Evolutionary conservation across 2,329 filamentous ascomycete species (phyloP).

Genomic region (Thermoascus crustaceus): DNA sequence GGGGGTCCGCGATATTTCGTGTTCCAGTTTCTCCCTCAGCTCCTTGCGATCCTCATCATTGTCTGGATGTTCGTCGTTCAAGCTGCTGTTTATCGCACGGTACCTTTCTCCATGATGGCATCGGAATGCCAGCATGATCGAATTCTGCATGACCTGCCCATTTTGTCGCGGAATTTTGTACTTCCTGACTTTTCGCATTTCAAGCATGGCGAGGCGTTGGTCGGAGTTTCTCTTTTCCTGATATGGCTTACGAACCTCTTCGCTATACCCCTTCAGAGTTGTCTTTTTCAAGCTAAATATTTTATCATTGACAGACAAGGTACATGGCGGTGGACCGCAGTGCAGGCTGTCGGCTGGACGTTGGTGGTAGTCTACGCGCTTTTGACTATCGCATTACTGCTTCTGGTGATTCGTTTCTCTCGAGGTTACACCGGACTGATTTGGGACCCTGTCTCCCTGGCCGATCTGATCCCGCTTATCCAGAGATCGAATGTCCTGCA

Average conservation of each 20-base stretch:
- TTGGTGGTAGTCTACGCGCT: slow-evolving; percentile 66
- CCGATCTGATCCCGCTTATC: slow-evolving; percentile 69
- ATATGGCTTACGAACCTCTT: slow-evolving; percentile 69
- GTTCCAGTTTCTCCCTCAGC: slow-evolving; percentile 75
- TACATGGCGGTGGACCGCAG: slow-evolving; percentile 70
- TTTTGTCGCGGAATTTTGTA: slow-evolving; percentile 56
- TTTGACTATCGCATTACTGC: slow-evolving; percentile 49
- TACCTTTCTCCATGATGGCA: slow-evolving; percentile 72
- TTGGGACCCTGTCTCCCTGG: slow-evolving; percentile 78
- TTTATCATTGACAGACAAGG: slow-evolving; percentile 51
- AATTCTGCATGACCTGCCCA: slow-evolving; percentile 54
- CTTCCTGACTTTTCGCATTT: slow-evolving; percentile 63
- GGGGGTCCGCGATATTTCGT: slow-evolving; percentile 72
- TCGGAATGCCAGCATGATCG: slow-evolving; percentile 52
- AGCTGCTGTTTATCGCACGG: slow-evolving; percentile 62
- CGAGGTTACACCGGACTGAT: slow-evolving; percentile 62
- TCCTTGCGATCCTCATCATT: slow-evolving; percentile 62
- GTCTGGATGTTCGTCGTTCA: slow-evolving; percentile 71
- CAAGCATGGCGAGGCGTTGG: slow-evolving; percentile 56
- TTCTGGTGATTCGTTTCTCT: slow-evolving; percentile 58
- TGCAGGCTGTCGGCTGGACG: slow-evolving; percentile 70
- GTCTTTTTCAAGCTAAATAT: slow-evolving; percentile 61
- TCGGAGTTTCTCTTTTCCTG: slow-evolving; percentile 58
- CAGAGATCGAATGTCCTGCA: slow-evolving; percentile 69
- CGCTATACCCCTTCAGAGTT: slow-evolving; percentile 72